A percentile compares a stretch with the other conserved stretches of the same genome.
These are phyloP conservation scores for Diversispora epigaea DNA, from an alignment of 192 early-diverging fungal species.

Conservation along the genomic window DNA sequence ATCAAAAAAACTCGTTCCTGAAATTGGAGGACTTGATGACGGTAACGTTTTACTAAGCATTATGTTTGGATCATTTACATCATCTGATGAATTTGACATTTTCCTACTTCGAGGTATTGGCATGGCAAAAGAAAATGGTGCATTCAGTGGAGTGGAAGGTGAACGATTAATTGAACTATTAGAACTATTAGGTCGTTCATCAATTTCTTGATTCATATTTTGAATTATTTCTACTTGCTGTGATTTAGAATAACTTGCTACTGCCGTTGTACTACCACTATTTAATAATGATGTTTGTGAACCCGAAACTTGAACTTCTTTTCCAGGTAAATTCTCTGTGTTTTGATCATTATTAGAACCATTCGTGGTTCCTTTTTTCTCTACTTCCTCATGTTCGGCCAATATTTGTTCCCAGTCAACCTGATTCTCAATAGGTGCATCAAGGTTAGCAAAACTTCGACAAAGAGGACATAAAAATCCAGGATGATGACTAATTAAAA, in stretches of 20 bases:
- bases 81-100: conserved; percentile 10
- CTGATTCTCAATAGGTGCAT: conserved; percentile 62
- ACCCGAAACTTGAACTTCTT: neutral
- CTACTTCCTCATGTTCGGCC: conserved; percentile 51
- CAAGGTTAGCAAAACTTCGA: conserved; percentile 88
- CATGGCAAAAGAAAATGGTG: neutral
- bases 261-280: conserved; percentile 29
- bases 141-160: neutral
- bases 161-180: neutral
- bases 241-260: neutral
- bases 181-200: neutral
- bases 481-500: conserved; percentile 67
- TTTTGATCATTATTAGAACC: neutral
- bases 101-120: conserved; percentile 18
- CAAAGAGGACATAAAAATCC: conserved; percentile 89
- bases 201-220: neutral
- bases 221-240: conserved; percentile 22
- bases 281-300: conserved; percentile 26
- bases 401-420: conserved; percentile 36
- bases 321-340: neutral
- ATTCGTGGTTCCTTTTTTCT: conserved; percentile 25
- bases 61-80: conserved; percentile 8
- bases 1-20: neutral
- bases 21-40: conserved; percentile 10
- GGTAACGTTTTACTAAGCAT: conserved; percentile 22